Base-by-base conservation (phyloP, 257 asterid species). In the Avicennia marina region DNA sequence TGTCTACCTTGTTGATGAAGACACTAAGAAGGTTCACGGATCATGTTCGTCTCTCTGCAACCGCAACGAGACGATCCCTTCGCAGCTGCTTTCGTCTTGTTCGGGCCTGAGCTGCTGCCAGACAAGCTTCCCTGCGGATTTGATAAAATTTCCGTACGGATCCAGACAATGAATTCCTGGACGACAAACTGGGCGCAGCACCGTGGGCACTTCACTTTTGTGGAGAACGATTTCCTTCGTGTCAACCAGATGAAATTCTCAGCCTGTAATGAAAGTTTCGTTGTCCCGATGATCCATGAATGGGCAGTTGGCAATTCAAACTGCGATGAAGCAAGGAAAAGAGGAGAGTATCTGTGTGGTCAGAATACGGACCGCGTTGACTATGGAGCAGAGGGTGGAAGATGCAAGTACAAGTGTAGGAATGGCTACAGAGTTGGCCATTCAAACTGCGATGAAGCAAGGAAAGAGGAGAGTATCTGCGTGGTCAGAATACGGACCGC, bases 81-180 rank as follows among this genome's bases (percentile, higher is more conserved):
- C 54, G 33, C 33, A 29, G 24, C 46, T 4, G 24, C 18, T 60
- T 12, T 32, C 68, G 0, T 17, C 65, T 15, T 71, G 78, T 33
- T 47, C 72, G 13, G 78, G 69, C 12, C 18, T 60, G n/a, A 15
- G 25, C 26, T 68, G 78, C 41, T 71, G 81, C 34, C 58, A 69
- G 24, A 25, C 40, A 12, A 53, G 5, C 20, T 39, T 60, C 21
- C 42, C 52, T 0, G 29, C 31, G 20, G 42, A 56, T 20, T 19
- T 63, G 13, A 46, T 11, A 2, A 24, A 41, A 11, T 3, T 1
- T 20, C 3, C 0, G 7, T 3, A 1, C 6, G 60, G 56, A 0
- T 25, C 0, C 41, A 21, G 36, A 66, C 69, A 21, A 74, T 74
- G 33, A 56, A 65, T 45, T 64, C 71, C 1, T 4, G 0, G 40